phyloP scores from a whole-genome alignment of 1,139 yeast genomes.

The Lodderomyces beijingensis region DNA sequence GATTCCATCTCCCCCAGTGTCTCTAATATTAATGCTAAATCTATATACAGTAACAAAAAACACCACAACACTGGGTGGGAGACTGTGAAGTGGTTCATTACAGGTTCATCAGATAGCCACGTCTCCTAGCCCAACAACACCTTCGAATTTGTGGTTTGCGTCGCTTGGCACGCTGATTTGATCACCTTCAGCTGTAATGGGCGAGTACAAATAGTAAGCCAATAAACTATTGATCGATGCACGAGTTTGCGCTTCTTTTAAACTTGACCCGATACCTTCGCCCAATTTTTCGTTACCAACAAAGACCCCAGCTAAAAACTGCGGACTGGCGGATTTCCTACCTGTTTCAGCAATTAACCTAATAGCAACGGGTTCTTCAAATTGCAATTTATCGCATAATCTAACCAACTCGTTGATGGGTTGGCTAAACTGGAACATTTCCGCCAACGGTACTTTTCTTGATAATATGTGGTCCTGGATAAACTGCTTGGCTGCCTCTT shows the following conservation, averaged over 20 bases:
- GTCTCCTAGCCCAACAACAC: constrained; percentile 53
- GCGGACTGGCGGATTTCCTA: constrained; percentile 76
- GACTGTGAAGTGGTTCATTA: no score
- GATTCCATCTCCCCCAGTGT: no score
- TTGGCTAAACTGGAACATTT: constrained; percentile 74
- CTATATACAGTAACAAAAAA: no score
- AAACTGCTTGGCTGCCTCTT: constrained; percentile 56
- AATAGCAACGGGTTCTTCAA: constrained; percentile 66
- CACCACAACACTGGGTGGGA: no score
- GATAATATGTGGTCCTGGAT: constrained; percentile 71
- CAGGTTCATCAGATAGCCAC: constrained; percentile 33
- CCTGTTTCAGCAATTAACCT: constrained; percentile 93
- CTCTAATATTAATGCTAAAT: no score
- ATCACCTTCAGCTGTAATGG: constrained; percentile 46
- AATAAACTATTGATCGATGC: constrained; percentile 89
- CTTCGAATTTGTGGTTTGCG: constrained; percentile 36
- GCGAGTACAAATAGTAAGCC: constrained; percentile 88
- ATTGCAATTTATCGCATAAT: constrained; percentile 73
- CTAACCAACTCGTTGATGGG: constrained; percentile 84
- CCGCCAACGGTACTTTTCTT: constrained; percentile 67
- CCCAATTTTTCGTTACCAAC: constrained; percentile 81
- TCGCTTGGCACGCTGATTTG: constrained; percentile 59
- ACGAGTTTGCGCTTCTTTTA: constrained; percentile 87
- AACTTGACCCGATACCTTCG: constrained; percentile 92
- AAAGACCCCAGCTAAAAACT: constrained; percentile 88